Conservation (phyloP, 2,329 filamentous ascomycete genomes). For the Colletotrichum abscissum region DNA sequence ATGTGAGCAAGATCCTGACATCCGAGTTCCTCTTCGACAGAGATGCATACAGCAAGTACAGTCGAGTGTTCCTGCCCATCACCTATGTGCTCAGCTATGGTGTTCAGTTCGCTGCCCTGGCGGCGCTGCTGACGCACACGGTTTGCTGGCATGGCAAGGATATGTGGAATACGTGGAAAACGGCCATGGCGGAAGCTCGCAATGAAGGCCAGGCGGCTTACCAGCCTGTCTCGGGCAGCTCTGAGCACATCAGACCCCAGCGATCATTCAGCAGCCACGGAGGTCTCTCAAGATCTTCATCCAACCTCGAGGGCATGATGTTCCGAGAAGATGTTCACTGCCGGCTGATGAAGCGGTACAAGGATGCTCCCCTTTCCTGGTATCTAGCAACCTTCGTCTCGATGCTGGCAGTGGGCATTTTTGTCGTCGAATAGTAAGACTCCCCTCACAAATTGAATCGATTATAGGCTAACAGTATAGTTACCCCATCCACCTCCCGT, state of each 20-base stretch:
- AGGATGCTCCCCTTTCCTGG: conserved; percentile 85
- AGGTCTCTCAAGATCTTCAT: conserved; percentile 48
- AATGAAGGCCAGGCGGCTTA: conserved; percentile 63
- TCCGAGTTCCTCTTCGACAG: conserved; percentile 81
- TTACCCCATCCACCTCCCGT: conserved; percentile 84
- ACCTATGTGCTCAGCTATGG: conserved; percentile 90
- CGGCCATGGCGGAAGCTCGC: conserved; percentile 73
- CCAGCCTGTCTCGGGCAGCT: conserved; percentile 56
- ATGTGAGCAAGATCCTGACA: conserved; percentile 84
- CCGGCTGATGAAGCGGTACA: conserved; percentile 84
- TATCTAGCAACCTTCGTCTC: conserved; percentile 80
- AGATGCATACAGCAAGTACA: conserved; percentile 82
- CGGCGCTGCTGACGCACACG: conserved; percentile 84
- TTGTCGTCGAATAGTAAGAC: conserved; percentile 82
- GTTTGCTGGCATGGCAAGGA: conserved; percentile 86
- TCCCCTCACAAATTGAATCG: neutral
- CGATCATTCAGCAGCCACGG: conserved; percentile 32
- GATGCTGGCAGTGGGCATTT: conserved; percentile 84
- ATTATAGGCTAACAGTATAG: conserved; percentile 50
- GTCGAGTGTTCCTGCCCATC: conserved; percentile 85
- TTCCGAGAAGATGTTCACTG: conserved; percentile 85
- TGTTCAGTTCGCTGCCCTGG: conserved; percentile 85
- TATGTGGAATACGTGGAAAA: conserved; percentile 81
- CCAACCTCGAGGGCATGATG: conserved; percentile 66
- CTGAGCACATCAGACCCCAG: conserved; percentile 28